Percentiles rank a stretch among this genome's conserved stretches.
phyloP scores from a whole-genome alignment of 352 stramenopile species.

The Elongisporangium prolatum region DNA sequence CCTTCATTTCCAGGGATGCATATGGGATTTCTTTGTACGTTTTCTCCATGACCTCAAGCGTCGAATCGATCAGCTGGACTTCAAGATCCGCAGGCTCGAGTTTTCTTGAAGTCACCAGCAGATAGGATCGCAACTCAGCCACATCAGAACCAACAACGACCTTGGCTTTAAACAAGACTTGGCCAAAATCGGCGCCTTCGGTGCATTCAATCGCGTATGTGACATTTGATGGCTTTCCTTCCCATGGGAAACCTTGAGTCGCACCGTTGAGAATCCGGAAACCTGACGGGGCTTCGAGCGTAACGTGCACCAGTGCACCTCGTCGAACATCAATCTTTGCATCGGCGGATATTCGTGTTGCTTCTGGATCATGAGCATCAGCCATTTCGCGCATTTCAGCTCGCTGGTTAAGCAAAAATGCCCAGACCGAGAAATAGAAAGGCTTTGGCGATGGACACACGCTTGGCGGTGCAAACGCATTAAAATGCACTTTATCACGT shows the following conservation, averaged over 20 bases:
- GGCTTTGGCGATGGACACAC: constrained; percentile 53
- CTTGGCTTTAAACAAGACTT: constrained; percentile 66
- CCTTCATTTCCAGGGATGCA: constrained; percentile 54
- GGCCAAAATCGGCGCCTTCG: constrained; percentile 37
- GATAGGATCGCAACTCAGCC: constrained; percentile 62
- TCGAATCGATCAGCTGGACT: constrained; percentile 44
- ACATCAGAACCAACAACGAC: constrained; percentile 72
- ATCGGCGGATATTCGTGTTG: constrained; percentile 46
- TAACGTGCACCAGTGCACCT: constrained; percentile 70
- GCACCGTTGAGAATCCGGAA: constrained; percentile 58
- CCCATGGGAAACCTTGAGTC: constrained; percentile 67
- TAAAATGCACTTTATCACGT: constrained; percentile 76
- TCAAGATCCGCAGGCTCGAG: constrained; percentile 39
- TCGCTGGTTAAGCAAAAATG: constrained; percentile 66
- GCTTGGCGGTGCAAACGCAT: constrained; percentile 57
- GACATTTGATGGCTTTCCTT: constrained; percentile 60
- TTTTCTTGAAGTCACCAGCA: constrained; percentile 43
- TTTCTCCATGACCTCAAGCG: constrained; percentile 71
- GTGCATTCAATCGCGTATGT: constrained; percentile 62
- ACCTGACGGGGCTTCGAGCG: constrained; percentile 51
- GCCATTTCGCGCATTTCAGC: constrained; percentile 63
- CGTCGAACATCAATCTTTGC: constrained; percentile 66
- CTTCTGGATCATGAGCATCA: constrained; percentile 25
- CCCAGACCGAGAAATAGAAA: constrained; percentile 72
- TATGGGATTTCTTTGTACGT: constrained; percentile 78